Evolutionary conservation across 169 alveolate species (phyloP).

Genomic region (Cryptosporidium sp.): DNA sequence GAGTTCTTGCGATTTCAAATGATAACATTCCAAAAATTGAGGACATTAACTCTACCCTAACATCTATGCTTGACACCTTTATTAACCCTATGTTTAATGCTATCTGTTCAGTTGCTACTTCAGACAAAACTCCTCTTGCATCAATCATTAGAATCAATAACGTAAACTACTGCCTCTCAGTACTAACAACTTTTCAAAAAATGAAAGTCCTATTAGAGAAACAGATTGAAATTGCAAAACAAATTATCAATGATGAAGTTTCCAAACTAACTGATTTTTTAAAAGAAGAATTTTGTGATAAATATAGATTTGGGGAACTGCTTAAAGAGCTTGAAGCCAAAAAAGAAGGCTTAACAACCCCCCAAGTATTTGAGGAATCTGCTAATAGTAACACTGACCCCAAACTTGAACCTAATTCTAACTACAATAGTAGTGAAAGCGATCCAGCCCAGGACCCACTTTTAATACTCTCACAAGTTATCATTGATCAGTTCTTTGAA

Average conservation of each 20-base stretch:
- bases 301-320: conserved; percentile 43
- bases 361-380: not conserved
- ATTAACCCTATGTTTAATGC: conserved; percentile 65
- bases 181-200: not conserved
- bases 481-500: conserved; percentile 59
- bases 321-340: conserved; percentile 26
- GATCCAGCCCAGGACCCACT: conserved; percentile 43
- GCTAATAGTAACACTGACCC: not conserved
- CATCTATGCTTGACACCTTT: conserved; percentile 64
- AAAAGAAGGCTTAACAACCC: not conserved
- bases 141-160: conserved; percentile 51
- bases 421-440: not conserved
- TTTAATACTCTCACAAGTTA: conserved; percentile 61
- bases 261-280: not conserved
- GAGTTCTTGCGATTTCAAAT: not conserved
- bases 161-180: conserved; percentile 8
- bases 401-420: not conserved
- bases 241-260: conserved; percentile 20
- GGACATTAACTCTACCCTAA: conserved; percentile 11
- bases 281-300: conserved; percentile 24
- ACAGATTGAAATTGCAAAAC: conserved; percentile 25
- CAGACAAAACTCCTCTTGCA: conserved; percentile 13
- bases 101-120: conserved; percentile 35
- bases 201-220: not conserved
- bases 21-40: not conserved